Percentiles rank a stretch among this genome's conserved stretches.
phyloP scores from a whole-genome alignment of 495 filamentous ascomycete species.

The Aspergillus taichungensis region DNA sequence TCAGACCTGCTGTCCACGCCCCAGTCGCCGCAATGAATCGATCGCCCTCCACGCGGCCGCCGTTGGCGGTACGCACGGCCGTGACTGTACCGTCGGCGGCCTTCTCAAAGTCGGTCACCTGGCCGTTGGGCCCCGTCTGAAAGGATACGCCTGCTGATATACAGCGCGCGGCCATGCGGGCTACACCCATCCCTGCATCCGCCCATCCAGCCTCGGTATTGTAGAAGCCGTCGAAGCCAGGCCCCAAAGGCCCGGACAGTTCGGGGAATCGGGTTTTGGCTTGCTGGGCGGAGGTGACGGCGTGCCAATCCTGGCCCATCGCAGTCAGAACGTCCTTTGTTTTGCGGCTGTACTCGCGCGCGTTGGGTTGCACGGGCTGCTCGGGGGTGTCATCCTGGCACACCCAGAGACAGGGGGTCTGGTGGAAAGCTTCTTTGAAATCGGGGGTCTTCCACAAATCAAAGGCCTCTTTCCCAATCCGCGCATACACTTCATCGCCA shows the following conservation, averaged over 20 bases:
- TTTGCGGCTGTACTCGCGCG: constrained; percentile 25
- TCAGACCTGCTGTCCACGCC: constrained; percentile 64
- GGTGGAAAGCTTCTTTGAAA: constrained; percentile 25
- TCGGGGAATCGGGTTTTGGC: constrained; percentile 38
- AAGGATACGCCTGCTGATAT: constrained; percentile 22
- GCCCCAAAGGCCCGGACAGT: constrained; percentile 27
- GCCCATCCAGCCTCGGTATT: constrained; percentile 68
- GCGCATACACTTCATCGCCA: constrained; percentile 53
- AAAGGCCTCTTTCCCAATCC: constrained; percentile 55
- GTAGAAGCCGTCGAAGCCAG: constrained; percentile 59
- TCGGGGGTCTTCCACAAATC: constrained; percentile 50
- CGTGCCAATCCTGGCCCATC: constrained; percentile 25
- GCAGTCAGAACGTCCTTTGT: constrained; percentile 31
- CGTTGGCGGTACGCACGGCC: constrained; percentile 24
- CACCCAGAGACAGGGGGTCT: constrained; percentile 21
- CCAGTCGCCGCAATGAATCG: constrained; percentile 71
- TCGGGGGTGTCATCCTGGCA: constrained; percentile 16
- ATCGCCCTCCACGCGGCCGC: constrained; percentile 47
- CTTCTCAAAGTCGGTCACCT: constrained; percentile 27
- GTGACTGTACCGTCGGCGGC: constrained; percentile 15
- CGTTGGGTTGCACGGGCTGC: constrained; percentile 34
- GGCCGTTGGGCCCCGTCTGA: constrained; percentile 20
- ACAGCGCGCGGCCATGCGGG: constrained; percentile 38
- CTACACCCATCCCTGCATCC: constrained; percentile 59
- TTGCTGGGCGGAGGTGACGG: constrained; percentile 27